A percentile compares a stretch with the other conserved stretches of the same genome.
Conservation (phyloP, 495 filamentous ascomycete species). For the Bacidia rubella region DNA sequence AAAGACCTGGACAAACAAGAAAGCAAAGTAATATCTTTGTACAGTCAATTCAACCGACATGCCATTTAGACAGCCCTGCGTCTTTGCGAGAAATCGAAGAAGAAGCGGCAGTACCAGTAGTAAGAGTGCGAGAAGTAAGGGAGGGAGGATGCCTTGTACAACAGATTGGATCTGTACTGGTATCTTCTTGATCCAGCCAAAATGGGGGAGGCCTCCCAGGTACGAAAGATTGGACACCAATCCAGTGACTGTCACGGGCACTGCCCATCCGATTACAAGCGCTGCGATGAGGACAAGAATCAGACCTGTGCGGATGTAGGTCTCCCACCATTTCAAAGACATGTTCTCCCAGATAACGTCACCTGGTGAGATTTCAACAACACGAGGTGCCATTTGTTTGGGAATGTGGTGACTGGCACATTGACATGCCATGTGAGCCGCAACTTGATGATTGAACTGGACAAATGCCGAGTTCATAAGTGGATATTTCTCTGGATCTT, state of each 20-base stretch:
- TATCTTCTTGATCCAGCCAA: constrained; percentile 52
- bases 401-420: constrained; percentile 82
- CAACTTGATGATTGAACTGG: constrained; percentile 96
- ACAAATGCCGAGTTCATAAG: constrained; percentile 97
- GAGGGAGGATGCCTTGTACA: constrained; percentile 78
- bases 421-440: constrained; percentile 96
- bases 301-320: constrained; percentile 58
- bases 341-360: constrained; percentile 98
- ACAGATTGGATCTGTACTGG: constrained; percentile 54
- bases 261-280: constrained; percentile 81
- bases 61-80: constrained; percentile 74
- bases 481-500: constrained; percentile 73
- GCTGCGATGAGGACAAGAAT: constrained; percentile 53
- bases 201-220: constrained; percentile 52
- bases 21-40: constrained; percentile 86
- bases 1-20: constrained; percentile 92
- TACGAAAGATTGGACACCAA: constrained; percentile 61
- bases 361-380: constrained; percentile 82
- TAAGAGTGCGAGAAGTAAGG: constrained; percentile 61
- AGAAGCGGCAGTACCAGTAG: constrained; percentile 70
- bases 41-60: constrained; percentile 67
- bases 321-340: constrained; percentile 91
- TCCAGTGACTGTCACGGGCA: constrained; percentile 82
- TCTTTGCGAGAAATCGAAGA: constrained; percentile 56
- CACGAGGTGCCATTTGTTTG: constrained; percentile 84